Evolutionary conservation across 2,329 filamentous ascomycete species (phyloP).

Genomic region (Cercospora zeae-maydis): DNA sequence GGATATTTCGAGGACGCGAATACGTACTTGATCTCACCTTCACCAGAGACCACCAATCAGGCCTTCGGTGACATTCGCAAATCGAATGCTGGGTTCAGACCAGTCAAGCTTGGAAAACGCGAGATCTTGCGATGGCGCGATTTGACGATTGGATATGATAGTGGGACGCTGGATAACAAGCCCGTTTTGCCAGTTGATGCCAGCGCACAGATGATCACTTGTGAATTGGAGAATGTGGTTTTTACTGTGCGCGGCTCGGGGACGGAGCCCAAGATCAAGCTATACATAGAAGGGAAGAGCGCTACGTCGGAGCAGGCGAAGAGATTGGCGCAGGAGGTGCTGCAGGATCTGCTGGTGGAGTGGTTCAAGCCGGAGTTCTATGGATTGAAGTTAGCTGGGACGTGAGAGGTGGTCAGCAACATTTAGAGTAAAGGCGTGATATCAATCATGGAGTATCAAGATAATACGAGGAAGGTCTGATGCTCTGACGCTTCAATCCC

Average conservation of each 20-base stretch:
- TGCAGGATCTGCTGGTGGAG: constrained; percentile 45
- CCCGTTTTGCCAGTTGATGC: constrained; percentile 56
- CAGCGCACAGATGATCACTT: constrained; percentile 62
- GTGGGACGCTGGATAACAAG: constrained; percentile 48
- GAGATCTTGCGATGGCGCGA: constrained; percentile 59
- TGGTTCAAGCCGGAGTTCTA: constrained; percentile 44
- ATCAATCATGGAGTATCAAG: background rate
- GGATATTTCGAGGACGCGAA: constrained; percentile 63
- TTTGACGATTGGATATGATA: constrained; percentile 59
- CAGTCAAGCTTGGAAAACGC: constrained; percentile 46
- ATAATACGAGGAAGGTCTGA: background rate
- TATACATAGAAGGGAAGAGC: constrained; percentile 52
- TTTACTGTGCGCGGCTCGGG: constrained; percentile 61
- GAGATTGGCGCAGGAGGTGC: constrained; percentile 44
- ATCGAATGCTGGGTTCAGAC: constrained; percentile 29
- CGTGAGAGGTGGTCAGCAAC: background rate
- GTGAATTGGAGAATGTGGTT: constrained; percentile 54
- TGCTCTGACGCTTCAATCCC: no score
- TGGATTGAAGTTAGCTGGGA: constrained; percentile 32
- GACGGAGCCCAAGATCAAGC: constrained; percentile 65
- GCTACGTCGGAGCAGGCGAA: constrained; percentile 43
- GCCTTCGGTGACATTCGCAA: constrained; percentile 55
- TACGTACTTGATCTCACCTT: constrained; percentile 60
- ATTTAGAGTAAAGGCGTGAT: background rate
- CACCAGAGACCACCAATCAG: constrained; percentile 49